Evolutionary conservation across 441 rosid genomes (phyloP).

Genomic region (Adansonia gregorii): DNA sequence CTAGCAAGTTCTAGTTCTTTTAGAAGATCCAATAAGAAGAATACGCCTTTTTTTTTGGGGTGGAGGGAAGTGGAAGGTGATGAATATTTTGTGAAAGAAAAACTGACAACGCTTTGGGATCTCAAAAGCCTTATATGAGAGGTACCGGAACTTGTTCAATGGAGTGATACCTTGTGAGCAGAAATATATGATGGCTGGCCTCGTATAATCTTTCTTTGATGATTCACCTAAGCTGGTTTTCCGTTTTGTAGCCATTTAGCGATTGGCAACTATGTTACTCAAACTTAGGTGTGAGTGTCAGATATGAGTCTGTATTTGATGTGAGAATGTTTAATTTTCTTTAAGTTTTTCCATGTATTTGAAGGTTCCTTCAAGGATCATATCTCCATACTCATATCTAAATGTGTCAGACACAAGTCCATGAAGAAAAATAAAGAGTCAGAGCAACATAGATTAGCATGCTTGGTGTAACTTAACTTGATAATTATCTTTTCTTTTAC

Average conservation of each 20-base stretch:
- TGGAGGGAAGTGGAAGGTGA: not conserved
- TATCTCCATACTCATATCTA: no score
- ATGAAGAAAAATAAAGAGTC: no score
- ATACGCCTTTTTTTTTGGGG: not conserved
- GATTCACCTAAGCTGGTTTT: slow-evolving; percentile 5
- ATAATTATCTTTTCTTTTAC: not conserved
- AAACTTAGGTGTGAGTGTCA: no score
- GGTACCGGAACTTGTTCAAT: not conserved
- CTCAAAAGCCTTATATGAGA: not conserved
- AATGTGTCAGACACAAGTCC: no score
- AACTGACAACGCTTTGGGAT: not conserved
- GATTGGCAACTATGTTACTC: no score
- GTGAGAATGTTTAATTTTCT: no score
- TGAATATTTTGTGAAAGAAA: not conserved
- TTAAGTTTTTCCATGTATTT: no score
- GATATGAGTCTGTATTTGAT: no score
- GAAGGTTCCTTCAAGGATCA: no score
- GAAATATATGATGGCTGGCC: not conserved
- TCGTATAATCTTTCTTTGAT: not conserved
- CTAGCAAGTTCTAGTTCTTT: not conserved
- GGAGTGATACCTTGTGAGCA: slow-evolving; percentile 3
- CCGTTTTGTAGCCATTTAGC: not conserved
- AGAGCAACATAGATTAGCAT: no score
- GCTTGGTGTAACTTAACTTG: not conserved
- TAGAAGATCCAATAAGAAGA: not conserved